These are phyloP conservation scores for Podaxis sp. DNA, from an alignment of 768 basidiomycete species.

Conservation along the genomic window DNA sequence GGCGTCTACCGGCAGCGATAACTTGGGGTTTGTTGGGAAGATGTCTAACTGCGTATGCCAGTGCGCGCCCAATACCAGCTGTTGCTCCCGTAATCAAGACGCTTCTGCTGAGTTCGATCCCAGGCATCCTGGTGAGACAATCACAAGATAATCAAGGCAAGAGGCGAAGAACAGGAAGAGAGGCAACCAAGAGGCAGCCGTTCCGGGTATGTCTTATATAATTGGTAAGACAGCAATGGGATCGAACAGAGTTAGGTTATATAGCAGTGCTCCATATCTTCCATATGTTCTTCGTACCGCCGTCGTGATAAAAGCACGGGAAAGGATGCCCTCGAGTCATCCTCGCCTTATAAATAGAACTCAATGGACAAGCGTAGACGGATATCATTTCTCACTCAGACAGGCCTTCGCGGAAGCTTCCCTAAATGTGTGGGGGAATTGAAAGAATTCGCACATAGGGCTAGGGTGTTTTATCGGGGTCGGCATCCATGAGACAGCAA, in stretches of 20 bases:
- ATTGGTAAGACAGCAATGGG: too few species aligned
- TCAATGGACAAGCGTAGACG: background rate
- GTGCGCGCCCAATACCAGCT: constrained; percentile 53
- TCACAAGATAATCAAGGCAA: background rate
- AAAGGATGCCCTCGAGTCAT: background rate
- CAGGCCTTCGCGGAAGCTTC: background rate
- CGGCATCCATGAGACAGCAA: too few species aligned
- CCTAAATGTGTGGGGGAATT: background rate
- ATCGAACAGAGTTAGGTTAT: background rate
- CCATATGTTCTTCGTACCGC: too few species aligned
- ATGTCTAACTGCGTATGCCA: constrained; percentile 47
- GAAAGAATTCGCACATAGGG: too few species aligned
- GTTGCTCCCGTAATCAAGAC: constrained; percentile 56
- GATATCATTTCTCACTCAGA: background rate
- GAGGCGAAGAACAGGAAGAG: background rate
- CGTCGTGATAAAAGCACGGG: background rate
- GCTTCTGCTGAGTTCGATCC: constrained; percentile 46
- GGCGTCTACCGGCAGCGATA: constrained; percentile 48
- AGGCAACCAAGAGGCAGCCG: too few species aligned
- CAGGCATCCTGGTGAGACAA: constrained; percentile 23
- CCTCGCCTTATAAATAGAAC: background rate
- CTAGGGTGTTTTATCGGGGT: too few species aligned
- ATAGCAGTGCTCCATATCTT: background rate
- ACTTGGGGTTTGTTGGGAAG: constrained; percentile 48
- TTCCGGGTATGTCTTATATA: background rate